Percentiles rank a stretch among this genome's conserved stretches.
phyloP scores from a whole-genome alignment of 306 rosid species.

The Gynostemma pentaphyllum region DNA sequence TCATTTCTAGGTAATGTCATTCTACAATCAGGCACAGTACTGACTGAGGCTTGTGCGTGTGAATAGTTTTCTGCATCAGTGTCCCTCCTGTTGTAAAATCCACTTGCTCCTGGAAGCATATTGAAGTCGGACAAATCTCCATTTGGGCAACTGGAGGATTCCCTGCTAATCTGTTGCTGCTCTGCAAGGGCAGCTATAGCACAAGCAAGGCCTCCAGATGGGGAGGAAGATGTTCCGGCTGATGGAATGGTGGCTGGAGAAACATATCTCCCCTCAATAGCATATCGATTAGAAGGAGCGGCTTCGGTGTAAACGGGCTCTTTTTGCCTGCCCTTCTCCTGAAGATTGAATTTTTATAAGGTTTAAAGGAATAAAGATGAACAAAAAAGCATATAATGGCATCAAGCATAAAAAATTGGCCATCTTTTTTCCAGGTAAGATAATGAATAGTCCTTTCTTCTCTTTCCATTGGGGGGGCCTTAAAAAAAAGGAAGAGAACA shows the following conservation, averaged over 20 bases:
- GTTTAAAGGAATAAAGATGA: neutral
- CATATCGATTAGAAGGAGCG: conserved; percentile 38
- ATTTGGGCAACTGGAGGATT: conserved; percentile 32
- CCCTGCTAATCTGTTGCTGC: conserved; percentile 72
- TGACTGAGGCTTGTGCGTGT: conserved; percentile 11
- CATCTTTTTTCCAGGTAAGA: neutral
- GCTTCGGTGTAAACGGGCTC: conserved; percentile 29
- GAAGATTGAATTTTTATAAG: conserved; percentile 9
- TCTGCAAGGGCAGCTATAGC: conserved; percentile 98
- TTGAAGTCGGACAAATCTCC: conserved; percentile 33
- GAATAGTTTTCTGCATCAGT: conserved; percentile 45
- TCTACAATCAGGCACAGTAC: conserved; percentile 24
- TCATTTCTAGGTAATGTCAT: conserved; percentile 24
- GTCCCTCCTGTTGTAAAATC: conserved; percentile 43
- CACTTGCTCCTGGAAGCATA: conserved; percentile 39
- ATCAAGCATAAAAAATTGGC: neutral
- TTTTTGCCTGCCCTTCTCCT: conserved; percentile 76
- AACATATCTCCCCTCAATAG: conserved; percentile 26
- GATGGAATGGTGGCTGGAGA: conserved; percentile 30
- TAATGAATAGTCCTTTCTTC: too few species aligned
- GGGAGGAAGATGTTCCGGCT: conserved; percentile 49
- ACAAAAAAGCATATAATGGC: neutral
- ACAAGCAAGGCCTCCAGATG: conserved; percentile 96
- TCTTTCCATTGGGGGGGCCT: too few species aligned
- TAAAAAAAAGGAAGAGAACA: too few species aligned